These are phyloP conservation scores for Cairneyella variabilis DNA, from an alignment of 495 filamentous ascomycete genomes.

Conservation along the genomic window DNA sequence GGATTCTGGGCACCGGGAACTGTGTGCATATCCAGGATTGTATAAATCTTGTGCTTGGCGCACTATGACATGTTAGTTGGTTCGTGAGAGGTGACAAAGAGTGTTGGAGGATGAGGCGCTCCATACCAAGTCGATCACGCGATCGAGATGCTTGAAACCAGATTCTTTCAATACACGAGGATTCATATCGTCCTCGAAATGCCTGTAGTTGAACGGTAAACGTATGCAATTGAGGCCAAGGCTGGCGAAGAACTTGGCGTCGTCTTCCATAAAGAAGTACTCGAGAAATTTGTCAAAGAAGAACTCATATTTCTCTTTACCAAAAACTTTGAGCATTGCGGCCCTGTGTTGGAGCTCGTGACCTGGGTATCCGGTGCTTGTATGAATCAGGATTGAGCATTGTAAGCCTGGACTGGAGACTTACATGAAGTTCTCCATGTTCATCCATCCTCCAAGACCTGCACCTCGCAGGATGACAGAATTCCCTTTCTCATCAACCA, in stretches of 20 bases:
- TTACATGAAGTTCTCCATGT: conserved; percentile 14
- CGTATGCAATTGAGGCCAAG: conserved; percentile 61
- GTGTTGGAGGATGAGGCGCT: background rate
- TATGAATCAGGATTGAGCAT: conserved; percentile 49
- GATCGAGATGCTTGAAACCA: conserved; percentile 59
- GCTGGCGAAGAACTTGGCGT: conserved; percentile 58
- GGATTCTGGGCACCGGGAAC: conserved; percentile 61
- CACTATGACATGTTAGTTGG: conserved; percentile 29
- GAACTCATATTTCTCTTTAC: conserved; percentile 43
- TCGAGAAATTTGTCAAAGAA: conserved; percentile 53
- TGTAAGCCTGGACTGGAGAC: background rate
- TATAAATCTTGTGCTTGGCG: conserved; percentile 54
- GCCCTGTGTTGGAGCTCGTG: conserved; percentile 54
- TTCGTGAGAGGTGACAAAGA: too few relatives aligned
- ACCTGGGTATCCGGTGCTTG: conserved; percentile 63
- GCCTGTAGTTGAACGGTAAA: conserved; percentile 61
- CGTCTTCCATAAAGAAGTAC: conserved; percentile 59
- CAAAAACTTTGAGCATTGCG: conserved; percentile 52
- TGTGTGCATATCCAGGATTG: conserved; percentile 62
- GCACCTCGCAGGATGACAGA: conserved; percentile 41
- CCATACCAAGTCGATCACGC: conserved; percentile 46
- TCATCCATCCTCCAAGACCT: conserved; percentile 31
- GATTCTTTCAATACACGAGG: conserved; percentile 52
- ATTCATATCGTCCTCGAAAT: conserved; percentile 63
- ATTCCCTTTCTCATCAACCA: conserved; percentile 40